Conservation (phyloP, 345 rosid species). For the Hibiscus mutabilis region DNA sequence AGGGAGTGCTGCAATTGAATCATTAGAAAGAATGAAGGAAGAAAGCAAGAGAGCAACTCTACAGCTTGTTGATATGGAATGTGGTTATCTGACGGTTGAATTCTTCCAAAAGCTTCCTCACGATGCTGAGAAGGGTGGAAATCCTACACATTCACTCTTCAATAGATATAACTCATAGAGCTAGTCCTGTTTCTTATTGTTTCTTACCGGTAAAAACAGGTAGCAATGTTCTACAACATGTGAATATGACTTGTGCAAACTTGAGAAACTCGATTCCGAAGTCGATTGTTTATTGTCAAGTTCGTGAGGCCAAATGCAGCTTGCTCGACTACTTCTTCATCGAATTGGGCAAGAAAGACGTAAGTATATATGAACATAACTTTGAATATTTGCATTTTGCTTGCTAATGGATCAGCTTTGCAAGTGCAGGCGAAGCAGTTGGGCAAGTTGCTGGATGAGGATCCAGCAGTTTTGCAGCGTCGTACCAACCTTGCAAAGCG, state of each 20-base stretch:
- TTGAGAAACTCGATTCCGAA: constrained; percentile 85
- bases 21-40: constrained; percentile 84
- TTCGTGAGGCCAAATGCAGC: constrained; percentile 87
- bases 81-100: constrained; percentile 82
- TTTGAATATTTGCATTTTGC: background rate
- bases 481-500: constrained; percentile 65
- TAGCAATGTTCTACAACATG: constrained; percentile 64
- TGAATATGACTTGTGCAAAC: constrained; percentile 74
- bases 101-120: constrained; percentile 97
- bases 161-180: constrained; percentile 46
- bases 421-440: constrained; percentile 24
- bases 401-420: background rate
- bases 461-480: constrained; percentile 79
- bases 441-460: constrained; percentile 38
- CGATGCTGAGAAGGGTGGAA: constrained; percentile 93
- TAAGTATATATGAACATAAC: constrained; percentile 12
- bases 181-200: too few relatives aligned
- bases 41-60: constrained; percentile 86
- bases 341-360: constrained; percentile 85
- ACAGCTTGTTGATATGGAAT: constrained; percentile 92
- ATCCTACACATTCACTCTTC: constrained; percentile 82
- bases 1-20: constrained; percentile 67
- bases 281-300: constrained; percentile 91
- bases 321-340: constrained; percentile 81
- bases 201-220: too few relatives aligned